phyloP scores from a whole-genome alignment of 371 early-diverging fungal genomes.

The Chytridium lagenaria region DNA sequence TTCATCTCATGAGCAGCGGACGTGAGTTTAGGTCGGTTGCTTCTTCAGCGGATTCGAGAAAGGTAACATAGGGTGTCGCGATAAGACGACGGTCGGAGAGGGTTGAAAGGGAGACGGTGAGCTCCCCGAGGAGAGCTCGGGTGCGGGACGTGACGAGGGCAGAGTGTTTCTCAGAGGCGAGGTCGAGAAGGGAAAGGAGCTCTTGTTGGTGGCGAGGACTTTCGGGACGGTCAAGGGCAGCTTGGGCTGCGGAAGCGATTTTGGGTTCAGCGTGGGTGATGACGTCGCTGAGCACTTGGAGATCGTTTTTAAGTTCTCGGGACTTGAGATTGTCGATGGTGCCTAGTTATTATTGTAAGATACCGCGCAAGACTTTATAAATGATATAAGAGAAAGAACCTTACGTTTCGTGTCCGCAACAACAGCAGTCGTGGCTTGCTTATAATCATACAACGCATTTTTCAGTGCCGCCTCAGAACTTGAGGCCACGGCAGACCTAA shows the following conservation, averaged over 20 bases:
- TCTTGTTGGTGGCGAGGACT: constrained; percentile 24
- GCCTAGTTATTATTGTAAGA: constrained; percentile 4
- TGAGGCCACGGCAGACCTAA: constrained; percentile 12
- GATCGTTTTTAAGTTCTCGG: constrained; percentile 21
- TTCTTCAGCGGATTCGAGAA: constrained; percentile 31
- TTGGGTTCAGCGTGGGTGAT: constrained; percentile 24
- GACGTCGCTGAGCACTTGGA: constrained; percentile 23
- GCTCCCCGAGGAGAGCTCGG: constrained; percentile 34
- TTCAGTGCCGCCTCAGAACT: constrained; percentile 2
- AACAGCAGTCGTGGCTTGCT: constrained; percentile 17
- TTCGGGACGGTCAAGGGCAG: constrained; percentile 21
- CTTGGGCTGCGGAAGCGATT: constrained; percentile 12
- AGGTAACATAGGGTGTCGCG: constrained; percentile 23
- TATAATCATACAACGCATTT: constrained; percentile 22
- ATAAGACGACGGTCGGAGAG: constrained; percentile 28
- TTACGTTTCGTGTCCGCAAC: constrained; percentile 27
- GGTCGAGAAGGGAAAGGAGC: constrained; percentile 24
- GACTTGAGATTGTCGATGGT: constrained; percentile 23
- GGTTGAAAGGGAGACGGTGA: constrained; percentile 23
- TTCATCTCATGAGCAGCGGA: constrained; percentile 27
- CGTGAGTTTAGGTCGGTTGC: constrained; percentile 33
- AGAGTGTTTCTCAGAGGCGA: constrained; percentile 22
- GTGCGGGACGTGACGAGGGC: constrained; percentile 35
- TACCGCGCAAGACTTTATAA: neutral
- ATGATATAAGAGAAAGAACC: neutral